These are phyloP conservation scores for Gossypium thurberi DNA, from an alignment of 345 rosid species.

Conservation along the genomic window DNA sequence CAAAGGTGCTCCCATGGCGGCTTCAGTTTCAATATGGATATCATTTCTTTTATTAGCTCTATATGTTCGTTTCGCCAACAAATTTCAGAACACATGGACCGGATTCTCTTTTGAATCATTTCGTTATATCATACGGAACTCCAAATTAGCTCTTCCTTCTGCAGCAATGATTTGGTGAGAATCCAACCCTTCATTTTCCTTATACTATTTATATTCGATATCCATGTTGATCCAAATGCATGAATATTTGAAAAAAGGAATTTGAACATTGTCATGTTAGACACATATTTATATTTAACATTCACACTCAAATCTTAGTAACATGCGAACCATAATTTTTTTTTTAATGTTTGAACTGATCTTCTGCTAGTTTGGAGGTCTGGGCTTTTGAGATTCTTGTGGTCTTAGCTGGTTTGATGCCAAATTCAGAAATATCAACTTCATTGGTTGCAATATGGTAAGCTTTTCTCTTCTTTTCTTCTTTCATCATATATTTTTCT, in stretches of 20 bases:
- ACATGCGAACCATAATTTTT: background rate
- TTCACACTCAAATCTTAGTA: background rate
- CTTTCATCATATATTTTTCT: background rate
- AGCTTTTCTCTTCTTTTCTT: background rate
- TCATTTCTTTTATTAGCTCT: slow-evolving; percentile 34
- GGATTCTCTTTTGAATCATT: slow-evolving; percentile 48
- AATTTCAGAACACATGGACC: slow-evolving; percentile 50
- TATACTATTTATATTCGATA: no score
- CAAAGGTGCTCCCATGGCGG: slow-evolving; percentile 63
- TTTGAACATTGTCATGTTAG: no score
- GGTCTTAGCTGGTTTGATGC: slow-evolving; percentile 65
- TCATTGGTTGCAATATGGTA: slow-evolving; percentile 74
- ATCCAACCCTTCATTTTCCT: background rate
- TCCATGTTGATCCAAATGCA: no score
- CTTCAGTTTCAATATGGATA: slow-evolving; percentile 61
- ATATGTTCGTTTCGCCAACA: slow-evolving; percentile 37
- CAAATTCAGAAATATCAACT: slow-evolving; percentile 47
- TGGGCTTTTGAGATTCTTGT: slow-evolving; percentile 86
- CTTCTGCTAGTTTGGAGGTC: slow-evolving; percentile 47
- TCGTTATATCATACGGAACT: slow-evolving; percentile 22
- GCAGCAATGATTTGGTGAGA: slow-evolving; percentile 85
- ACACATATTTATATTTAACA: background rate
- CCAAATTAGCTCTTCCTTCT: slow-evolving; percentile 57
- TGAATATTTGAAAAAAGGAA: no score
- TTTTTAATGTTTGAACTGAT: background rate